These are phyloP conservation scores for Cochlearia excelsa DNA, from an alignment of 345 rosid genomes.

Conservation along the genomic window DNA sequence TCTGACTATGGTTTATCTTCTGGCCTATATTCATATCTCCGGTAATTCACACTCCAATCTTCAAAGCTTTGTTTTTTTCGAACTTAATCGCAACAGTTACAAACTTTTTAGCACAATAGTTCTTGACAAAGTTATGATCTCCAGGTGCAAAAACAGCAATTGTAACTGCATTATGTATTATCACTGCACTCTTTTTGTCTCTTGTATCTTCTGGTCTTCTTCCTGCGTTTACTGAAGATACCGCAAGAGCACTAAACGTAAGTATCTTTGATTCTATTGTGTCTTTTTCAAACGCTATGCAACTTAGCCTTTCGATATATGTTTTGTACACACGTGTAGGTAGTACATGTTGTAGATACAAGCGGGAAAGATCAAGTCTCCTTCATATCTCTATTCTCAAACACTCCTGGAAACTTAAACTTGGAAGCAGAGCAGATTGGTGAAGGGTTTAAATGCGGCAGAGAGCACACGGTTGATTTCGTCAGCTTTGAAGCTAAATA, in stretches of 20 bases:
- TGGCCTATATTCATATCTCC: conserved; percentile 86
- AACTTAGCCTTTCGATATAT: background rate
- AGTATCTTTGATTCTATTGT: conserved; percentile 29
- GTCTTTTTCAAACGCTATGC: background rate
- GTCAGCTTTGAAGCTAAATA: conserved; percentile 69
- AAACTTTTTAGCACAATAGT: background rate
- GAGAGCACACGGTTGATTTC: conserved; percentile 66
- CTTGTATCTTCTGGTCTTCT: conserved; percentile 53
- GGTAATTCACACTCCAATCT: conserved; percentile 49
- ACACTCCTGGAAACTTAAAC: conserved; percentile 80
- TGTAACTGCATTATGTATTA: conserved; percentile 45
- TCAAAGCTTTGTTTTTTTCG: background rate
- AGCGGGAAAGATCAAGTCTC: conserved; percentile 52
- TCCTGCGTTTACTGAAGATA: conserved; percentile 73
- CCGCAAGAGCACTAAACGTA: conserved; percentile 87
- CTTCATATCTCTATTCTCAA: conserved; percentile 62
- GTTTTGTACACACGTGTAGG: conserved; percentile 40
- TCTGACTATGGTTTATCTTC: conserved; percentile 73
- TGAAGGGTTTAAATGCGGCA: conserved; percentile 78
- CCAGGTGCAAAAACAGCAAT: conserved; percentile 67
- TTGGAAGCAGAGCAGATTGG: conserved; percentile 61
- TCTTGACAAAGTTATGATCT: conserved; percentile 16
- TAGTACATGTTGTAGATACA: conserved; percentile 88
- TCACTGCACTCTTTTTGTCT: conserved; percentile 56
- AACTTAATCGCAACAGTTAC: background rate